Percentiles rank a stretch among this genome's conserved stretches.
Evolutionary conservation across 164 flowering plant species (phyloP).

Genomic region (Umbilicus rupestris): DNA sequence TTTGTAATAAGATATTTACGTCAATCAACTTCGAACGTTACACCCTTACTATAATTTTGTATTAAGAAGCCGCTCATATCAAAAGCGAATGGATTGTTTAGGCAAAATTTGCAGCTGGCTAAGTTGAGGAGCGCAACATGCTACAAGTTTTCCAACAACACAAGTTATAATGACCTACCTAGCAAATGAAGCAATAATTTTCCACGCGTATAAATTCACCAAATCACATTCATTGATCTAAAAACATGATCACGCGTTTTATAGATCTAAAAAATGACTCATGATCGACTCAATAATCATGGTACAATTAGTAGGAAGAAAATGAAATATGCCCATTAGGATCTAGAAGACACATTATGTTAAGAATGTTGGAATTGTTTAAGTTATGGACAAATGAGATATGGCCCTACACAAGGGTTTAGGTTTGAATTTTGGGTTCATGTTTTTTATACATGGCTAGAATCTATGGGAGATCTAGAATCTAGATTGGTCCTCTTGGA

Average conservation of each 20-base stretch:
- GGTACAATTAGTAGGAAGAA: background rate
- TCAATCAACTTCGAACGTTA: no score
- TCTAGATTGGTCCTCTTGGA: background rate
- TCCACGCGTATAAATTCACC: no score
- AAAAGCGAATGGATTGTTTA: no score
- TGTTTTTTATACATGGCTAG: background rate
- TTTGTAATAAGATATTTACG: no score
- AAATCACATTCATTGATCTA: no score
- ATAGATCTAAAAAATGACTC: slow-evolving; percentile 4
- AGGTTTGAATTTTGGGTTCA: background rate
- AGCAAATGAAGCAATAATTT: no score
- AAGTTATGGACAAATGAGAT: slow-evolving; percentile 1
- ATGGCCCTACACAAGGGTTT: background rate
- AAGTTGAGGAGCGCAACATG: no score
- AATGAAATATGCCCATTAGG: background rate
- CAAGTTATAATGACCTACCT: no score
- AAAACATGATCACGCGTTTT: background rate
- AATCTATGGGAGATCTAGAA: background rate
- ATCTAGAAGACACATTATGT: background rate
- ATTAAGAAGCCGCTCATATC: no score
- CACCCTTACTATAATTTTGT: no score
- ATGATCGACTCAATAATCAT: background rate
- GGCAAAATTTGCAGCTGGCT: no score
- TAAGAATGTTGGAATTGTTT: background rate
- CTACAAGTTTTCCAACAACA: no score